A percentile compares a stretch with the other conserved stretches of the same genome.
Conservation (phyloP, 2,329 filamentous ascomycete genomes). For the Chaetothyriales sp. region DNA sequence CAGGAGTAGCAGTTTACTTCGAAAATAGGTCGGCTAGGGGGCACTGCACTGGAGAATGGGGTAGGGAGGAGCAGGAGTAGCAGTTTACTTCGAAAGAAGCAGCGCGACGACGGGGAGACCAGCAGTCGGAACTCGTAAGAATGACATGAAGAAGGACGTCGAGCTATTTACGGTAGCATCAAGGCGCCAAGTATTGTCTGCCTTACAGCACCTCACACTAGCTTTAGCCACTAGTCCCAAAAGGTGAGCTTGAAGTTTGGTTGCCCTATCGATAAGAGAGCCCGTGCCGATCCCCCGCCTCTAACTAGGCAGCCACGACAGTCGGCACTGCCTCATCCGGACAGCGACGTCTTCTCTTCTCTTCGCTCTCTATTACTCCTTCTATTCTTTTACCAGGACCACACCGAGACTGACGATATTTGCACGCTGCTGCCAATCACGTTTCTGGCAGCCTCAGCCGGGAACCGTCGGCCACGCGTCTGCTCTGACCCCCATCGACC, state of each 20-base stretch:
- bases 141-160: too few species aligned
- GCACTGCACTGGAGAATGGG: background rate
- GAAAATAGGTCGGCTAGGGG: conserved; percentile 30
- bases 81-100: background rate
- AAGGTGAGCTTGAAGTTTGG: too few species aligned
- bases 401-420: background rate
- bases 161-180: too few species aligned
- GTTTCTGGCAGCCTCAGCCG: background rate
- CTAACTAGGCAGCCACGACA: background rate
- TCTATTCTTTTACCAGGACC: background rate
- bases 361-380: background rate
- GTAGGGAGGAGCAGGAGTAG: background rate
- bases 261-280: background rate
- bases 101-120: background rate
- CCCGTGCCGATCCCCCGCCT: background rate
- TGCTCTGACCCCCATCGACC: background rate
- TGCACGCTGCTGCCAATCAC: background rate
- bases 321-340: background rate
- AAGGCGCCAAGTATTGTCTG: too few species aligned
- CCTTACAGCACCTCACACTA: too few species aligned
- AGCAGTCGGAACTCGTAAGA: too few species aligned
- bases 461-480: background rate
- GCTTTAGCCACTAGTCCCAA: too few species aligned
- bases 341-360: too few species aligned
- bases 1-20: too few species aligned